phyloP scores from a whole-genome alignment of 345 rosid species.

The Heritiera fomes region DNA sequence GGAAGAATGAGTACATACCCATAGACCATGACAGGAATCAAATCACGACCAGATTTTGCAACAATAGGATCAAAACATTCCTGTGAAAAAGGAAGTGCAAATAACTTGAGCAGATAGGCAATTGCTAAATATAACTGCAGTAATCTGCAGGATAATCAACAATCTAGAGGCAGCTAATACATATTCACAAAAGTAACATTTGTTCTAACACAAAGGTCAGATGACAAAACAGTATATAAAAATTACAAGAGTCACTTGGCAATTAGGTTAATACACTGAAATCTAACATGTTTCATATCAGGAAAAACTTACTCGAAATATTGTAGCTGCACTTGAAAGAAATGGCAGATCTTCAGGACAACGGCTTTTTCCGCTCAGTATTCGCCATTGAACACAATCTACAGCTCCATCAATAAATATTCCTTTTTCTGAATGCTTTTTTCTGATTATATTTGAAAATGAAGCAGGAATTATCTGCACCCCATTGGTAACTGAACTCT shows the following conservation, averaged over 20 bases:
- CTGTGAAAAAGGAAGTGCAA: conserved; percentile 43
- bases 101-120: not conserved
- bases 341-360: conserved; percentile 62
- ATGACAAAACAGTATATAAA: not conserved
- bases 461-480: conserved; percentile 53
- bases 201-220: not conserved
- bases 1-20: conserved; percentile 58
- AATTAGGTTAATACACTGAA: not conserved
- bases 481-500: conserved; percentile 63
- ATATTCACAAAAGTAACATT: not conserved
- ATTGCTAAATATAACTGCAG: not conserved
- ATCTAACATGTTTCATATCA: not conserved
- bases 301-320: conserved; percentile 69
- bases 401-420: conserved; percentile 40
- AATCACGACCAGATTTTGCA: conserved; percentile 88
- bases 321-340: conserved; percentile 77
- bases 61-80: conserved; percentile 97
- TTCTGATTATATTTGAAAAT: conserved; percentile 51
- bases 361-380: conserved; percentile 81
- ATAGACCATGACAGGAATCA: conserved; percentile 95
- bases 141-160: conserved; percentile 11
- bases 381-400: conserved; percentile 68
- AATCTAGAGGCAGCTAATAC: conserved; percentile 2
- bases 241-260: not conserved
- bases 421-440: conserved; percentile 77